These are phyloP conservation scores for Zhuliangozyma parablackwelliae DNA, from an alignment of 1,139 yeast genomes.

Conservation along the genomic window DNA sequence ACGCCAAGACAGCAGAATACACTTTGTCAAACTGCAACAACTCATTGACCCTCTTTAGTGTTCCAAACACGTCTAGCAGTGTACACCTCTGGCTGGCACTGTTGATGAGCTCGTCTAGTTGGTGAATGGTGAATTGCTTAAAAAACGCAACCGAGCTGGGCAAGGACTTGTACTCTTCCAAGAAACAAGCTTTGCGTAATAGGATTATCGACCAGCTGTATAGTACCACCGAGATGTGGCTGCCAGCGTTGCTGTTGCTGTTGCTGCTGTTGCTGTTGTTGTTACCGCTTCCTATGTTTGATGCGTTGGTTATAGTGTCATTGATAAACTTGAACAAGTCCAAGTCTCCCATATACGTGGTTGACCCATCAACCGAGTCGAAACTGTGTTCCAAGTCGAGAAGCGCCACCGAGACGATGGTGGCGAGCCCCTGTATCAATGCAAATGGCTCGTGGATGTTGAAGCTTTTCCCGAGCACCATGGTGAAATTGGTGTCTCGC, in stretches of 20 bases:
- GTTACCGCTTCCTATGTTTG: constrained; percentile 8
- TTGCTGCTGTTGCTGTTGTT: constrained; percentile 18
- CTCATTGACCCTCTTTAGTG: constrained; percentile 38
- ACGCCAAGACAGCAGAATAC: constrained; percentile 56
- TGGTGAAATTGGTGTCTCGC: constrained; percentile 38
- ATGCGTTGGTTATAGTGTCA: constrained; percentile 23
- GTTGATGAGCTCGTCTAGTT: constrained; percentile 16
- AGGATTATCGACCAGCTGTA: constrained; percentile 72
- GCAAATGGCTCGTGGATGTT: constrained; percentile 30
- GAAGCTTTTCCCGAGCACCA: constrained; percentile 22
- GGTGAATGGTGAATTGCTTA: constrained; percentile 13
- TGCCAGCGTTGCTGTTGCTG: background rate
- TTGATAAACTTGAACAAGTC: constrained; percentile 38
- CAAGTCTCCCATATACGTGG: constrained; percentile 41
- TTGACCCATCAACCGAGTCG: constrained; percentile 23
- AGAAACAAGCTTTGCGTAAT: constrained; percentile 48
- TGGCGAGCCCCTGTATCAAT: constrained; percentile 44
- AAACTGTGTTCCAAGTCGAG: constrained; percentile 51
- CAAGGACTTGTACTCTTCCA: constrained; percentile 31
- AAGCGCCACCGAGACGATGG: constrained; percentile 47
- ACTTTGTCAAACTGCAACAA: constrained; percentile 47
- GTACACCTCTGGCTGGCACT: constrained; percentile 43
- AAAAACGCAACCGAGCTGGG: constrained; percentile 10
- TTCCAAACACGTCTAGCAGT: constrained; percentile 43
- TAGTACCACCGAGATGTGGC: constrained; percentile 44